phyloP scores from a whole-genome alignment of 441 rosid species.

The Capsella rubella region DNA sequence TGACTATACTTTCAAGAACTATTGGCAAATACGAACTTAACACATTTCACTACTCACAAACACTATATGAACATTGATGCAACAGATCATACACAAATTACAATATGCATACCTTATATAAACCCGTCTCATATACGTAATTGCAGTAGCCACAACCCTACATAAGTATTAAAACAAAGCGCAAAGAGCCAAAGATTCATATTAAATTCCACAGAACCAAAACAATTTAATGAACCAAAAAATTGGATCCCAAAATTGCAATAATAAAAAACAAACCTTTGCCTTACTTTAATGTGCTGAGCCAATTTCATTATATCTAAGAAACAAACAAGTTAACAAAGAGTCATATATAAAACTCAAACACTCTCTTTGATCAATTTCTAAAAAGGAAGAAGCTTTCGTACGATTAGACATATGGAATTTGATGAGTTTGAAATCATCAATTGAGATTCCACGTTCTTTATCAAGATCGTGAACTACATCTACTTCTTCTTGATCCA shows the following conservation, averaged over 20 bases:
- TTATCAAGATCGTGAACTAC: constrained; percentile 68
- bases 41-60: not conserved
- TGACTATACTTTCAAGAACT: not conserved
- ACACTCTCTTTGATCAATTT: not conserved
- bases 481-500: constrained; percentile 82
- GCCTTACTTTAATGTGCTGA: constrained; percentile 80
- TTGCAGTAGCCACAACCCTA: constrained; percentile 93
- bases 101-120: constrained; percentile 61
- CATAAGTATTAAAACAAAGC: not conserved
- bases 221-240: not conserved
- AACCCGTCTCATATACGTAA: constrained; percentile 91
- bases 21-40: not conserved
- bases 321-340: constrained; percentile 18
- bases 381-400: constrained; percentile 12
- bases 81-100: not conserved
- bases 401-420: constrained; percentile 77
- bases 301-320: constrained; percentile 80
- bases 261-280: constrained; percentile 59
- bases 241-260: constrained; percentile 18
- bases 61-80: not conserved
- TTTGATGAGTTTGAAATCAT: constrained; percentile 87
- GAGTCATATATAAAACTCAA: not conserved
- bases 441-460: constrained; percentile 76
- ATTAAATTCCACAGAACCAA: not conserved
- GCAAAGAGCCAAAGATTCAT: constrained; percentile 10